Evolutionary conservation across 164 flowering plant species (phyloP), one percentile per base, ranked within the genome.

Genomic region (Vitis rupestris): DNA sequence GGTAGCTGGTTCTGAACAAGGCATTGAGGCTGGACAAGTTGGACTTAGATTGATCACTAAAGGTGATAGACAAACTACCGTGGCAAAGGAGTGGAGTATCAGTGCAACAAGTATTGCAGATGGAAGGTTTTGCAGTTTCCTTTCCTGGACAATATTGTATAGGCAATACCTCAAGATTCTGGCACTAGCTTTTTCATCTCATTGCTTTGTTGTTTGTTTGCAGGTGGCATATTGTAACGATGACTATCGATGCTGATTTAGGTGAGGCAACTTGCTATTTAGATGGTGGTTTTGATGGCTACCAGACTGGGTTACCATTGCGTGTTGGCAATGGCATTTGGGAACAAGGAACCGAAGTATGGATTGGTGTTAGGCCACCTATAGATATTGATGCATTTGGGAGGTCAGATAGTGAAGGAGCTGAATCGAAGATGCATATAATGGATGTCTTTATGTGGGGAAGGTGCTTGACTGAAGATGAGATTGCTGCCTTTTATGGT

Each of bases 371-470:
- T 65, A 87, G 89, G 70, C 98, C 98, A 61, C 98, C 99, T 17
- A 86, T 79, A 17, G 98, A 93, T 79, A 69, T 88, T 81, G 98
- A 96, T 82, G 90, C 97, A 52, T 93, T 96, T 82, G 99, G 98
- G 76, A 85, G 99, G 82, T 93, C 99, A 50, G 99, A 96, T 70
- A 96, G 99, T 82, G 99, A 96, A 81, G 99, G 97, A 74, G 79
- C 86, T 75, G 99, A 96, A 67, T 80, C 98, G 17, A 96, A 96
- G 81, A 88, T 93, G 97, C 99, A 90, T 75, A 80, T 96, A 69
- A 96, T 96, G 99, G 99, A 96, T 86, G 93, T 89, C 68, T 93
- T 96, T 76, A 78, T 96, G 2, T 96, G 99, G 99, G 98, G 97
- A 75, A 87, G 92, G 78, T 90, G 97, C 80, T 86, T 96, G 79